Evolutionary conservation across 2,329 filamentous ascomycete genomes (phyloP).

Genomic region (Cytospora piceae): DNA sequence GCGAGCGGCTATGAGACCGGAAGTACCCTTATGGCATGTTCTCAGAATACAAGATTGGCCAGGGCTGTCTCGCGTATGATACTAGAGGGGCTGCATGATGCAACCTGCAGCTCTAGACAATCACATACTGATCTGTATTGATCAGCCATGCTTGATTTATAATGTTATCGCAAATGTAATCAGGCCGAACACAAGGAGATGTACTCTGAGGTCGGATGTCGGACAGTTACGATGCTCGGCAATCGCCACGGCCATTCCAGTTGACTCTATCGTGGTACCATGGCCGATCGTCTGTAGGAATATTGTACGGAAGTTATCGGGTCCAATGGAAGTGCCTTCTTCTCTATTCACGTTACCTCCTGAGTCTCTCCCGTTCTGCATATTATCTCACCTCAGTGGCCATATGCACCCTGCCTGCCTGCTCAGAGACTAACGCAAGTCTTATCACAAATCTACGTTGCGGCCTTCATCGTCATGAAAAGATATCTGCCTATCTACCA

Average conservation of each 20-base stretch:
- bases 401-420: not conserved
- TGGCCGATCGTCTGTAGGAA: no score
- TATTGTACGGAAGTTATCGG: no score
- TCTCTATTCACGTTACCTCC: not conserved
- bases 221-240: not conserved
- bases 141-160: not conserved
- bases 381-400: not conserved
- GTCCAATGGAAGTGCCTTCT: not conserved
- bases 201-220: not conserved
- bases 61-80: not conserved
- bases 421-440: not conserved
- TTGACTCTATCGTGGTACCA: no score
- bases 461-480: no score
- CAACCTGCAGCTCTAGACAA: not conserved
- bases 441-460: not conserved
- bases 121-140: not conserved
- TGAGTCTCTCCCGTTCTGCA: not conserved
- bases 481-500: no score
- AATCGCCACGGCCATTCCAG: no score
- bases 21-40: slow-evolving; percentile 2
- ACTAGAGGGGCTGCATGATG: not conserved
- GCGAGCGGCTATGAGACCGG: slow-evolving; percentile 18
- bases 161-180: not conserved
- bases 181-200: not conserved
- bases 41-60: not conserved